Evolutionary conservation across 129 eudicot genomes (phyloP).

Genomic region (Calendula officinalis): DNA sequence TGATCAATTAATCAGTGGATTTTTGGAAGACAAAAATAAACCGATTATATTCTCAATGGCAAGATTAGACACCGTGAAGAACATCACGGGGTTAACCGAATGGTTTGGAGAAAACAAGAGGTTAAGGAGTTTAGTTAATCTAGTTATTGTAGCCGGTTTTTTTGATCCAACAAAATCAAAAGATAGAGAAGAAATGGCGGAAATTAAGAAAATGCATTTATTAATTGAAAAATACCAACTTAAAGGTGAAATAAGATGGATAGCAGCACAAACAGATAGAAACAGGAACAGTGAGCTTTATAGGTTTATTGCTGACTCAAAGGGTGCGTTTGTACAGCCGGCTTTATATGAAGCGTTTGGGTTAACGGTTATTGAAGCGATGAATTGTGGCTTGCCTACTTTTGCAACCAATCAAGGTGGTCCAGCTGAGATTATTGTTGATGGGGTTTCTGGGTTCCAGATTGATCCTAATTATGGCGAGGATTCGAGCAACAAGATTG

Average conservation of each 20-base stretch:
- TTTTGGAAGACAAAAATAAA: slow-evolving; percentile 67
- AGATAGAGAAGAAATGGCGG: slow-evolving; percentile 95
- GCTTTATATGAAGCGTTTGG: slow-evolving; percentile 98
- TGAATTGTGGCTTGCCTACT: slow-evolving; percentile 94
- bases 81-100: slow-evolving; percentile 80
- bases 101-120: slow-evolving; percentile 89
- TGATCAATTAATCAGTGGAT: slow-evolving; percentile 56
- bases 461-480: slow-evolving; percentile 83
- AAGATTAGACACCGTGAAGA: slow-evolving; percentile 88
- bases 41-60: slow-evolving; percentile 99
- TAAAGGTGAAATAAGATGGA: slow-evolving; percentile 94
- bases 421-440: slow-evolving; percentile 92
- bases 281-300: slow-evolving; percentile 84
- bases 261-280: slow-evolving; percentile 87
- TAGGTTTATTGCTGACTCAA: slow-evolving; percentile 85
- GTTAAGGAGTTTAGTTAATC: slow-evolving; percentile 79
- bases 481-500: slow-evolving; percentile 85
- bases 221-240: slow-evolving; percentile 77
- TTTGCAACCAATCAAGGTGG: slow-evolving; percentile 98
- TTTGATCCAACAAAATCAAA: slow-evolving; percentile 90
- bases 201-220: slow-evolving; percentile 79
- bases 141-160: slow-evolving; percentile 83
- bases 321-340: slow-evolving; percentile 95
- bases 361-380: slow-evolving; percentile 94
- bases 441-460: slow-evolving; percentile 91